Percentiles rank a stretch among this genome's conserved stretches.
Evolutionary conservation across 1,139 yeast species (phyloP).

Genomic region (Saccharomyces hybrid): DNA sequence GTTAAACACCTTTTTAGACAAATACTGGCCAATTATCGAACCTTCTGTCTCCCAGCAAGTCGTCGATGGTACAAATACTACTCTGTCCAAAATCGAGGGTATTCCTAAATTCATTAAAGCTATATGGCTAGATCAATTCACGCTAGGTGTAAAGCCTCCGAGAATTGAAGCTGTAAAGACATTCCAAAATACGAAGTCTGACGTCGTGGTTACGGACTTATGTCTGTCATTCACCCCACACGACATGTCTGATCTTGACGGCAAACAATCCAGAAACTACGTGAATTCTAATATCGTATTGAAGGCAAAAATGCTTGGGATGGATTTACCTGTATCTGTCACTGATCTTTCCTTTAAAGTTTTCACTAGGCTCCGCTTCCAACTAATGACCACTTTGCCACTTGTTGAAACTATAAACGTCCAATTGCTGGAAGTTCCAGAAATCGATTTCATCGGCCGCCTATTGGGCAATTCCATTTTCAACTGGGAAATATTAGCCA

Average conservation of each 20-base stretch:
- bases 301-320: slow-evolving; percentile 56
- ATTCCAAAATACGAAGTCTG: slow-evolving; percentile 77
- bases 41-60: slow-evolving; percentile 86
- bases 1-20: slow-evolving; percentile 79
- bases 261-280: slow-evolving; percentile 72
- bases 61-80: slow-evolving; percentile 76
- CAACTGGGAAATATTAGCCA: slow-evolving; percentile 76
- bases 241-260: slow-evolving; percentile 71
- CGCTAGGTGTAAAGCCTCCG: slow-evolving; percentile 93
- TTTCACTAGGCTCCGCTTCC: slow-evolving; percentile 67
- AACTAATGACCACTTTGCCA: slow-evolving; percentile 86
- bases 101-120: slow-evolving; percentile 78
- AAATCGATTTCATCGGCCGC: slow-evolving; percentile 71
- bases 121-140: slow-evolving; percentile 79
- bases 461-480: slow-evolving; percentile 68
- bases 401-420: slow-evolving; percentile 87
- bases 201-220: slow-evolving; percentile 97
- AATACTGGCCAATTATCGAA: slow-evolving; percentile 86
- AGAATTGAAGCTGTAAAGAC: slow-evolving; percentile 86
- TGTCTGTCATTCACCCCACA: slow-evolving; percentile 85
- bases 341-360: slow-evolving; percentile 59
- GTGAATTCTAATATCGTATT: slow-evolving; percentile 76
- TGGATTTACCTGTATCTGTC: slow-evolving; percentile 56
- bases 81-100: slow-evolving; percentile 58
- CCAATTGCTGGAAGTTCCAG: slow-evolving; percentile 76